These are phyloP conservation scores for Acmispon strigosus DNA, from an alignment of 306 rosid species.

Conservation along the genomic window DNA sequence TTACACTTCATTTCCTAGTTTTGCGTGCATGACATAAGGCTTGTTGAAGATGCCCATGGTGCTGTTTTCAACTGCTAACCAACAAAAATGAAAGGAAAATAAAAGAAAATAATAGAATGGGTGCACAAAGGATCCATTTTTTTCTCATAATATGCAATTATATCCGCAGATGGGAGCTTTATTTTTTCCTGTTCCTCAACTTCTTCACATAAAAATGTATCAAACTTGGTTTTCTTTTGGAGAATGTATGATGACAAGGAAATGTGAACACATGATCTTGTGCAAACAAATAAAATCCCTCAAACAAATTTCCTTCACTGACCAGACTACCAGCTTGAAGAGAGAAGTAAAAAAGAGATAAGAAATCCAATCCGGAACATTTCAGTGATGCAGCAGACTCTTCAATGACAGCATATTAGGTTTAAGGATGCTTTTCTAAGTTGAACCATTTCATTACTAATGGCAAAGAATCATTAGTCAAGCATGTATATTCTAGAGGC, in stretches of 20 bases:
- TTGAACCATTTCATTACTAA: not conserved
- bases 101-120: not conserved
- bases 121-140: not conserved
- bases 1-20: not conserved
- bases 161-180: not conserved
- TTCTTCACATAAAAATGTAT: not conserved
- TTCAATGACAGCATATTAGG: not conserved
- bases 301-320: not conserved
- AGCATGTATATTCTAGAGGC: conserved; percentile 82
- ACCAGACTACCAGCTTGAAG: not conserved
- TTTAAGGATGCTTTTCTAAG: not conserved
- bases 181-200: not conserved
- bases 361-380: not conserved
- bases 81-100: not conserved
- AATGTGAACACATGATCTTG: too few relatives aligned
- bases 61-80: not conserved
- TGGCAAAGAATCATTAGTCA: conserved; percentile 16
- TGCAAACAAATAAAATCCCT: too few relatives aligned
- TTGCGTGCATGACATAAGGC: not conserved
- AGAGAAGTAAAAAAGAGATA: not conserved
- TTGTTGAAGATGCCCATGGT: not conserved
- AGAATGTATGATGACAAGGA: too few relatives aligned
- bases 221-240: too few relatives aligned
- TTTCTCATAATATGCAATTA: not conserved
- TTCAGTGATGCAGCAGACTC: not conserved